Evolutionary conservation across 495 filamentous ascomycete species (phyloP).

Genomic region (Penicillium ucsense): DNA sequence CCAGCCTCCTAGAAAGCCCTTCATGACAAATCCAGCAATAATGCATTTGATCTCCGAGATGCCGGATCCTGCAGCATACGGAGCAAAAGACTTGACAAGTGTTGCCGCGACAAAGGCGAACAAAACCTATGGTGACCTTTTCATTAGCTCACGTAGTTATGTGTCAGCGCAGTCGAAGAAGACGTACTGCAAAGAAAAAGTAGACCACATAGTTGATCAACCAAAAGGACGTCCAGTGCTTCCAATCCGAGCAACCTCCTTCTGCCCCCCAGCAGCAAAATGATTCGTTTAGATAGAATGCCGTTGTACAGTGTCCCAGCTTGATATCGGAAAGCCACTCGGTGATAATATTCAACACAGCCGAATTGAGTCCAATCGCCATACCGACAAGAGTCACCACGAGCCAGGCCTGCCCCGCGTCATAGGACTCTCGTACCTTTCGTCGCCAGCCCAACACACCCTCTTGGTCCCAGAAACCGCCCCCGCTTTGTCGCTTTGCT

Average conservation of each 20-base stretch:
- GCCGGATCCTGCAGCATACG: slow-evolving; percentile 92
- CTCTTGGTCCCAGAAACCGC: slow-evolving; percentile 64
- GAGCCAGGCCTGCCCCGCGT: slow-evolving; percentile 96
- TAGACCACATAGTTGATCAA: slow-evolving; percentile 82
- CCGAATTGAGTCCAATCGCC: slow-evolving; percentile 88
- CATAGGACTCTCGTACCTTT: slow-evolving; percentile 77
- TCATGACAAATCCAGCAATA: slow-evolving; percentile 99
- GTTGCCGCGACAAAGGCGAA: slow-evolving; percentile 77
- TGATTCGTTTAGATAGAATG: slow-evolving; percentile 94
- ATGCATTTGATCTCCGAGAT: slow-evolving; percentile 99
- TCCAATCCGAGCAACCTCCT: slow-evolving; percentile 83
- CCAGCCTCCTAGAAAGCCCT: slow-evolving; percentile 89
- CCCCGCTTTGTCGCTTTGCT: slow-evolving; percentile 60
- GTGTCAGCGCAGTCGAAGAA: background rate
- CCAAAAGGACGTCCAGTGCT: slow-evolving; percentile 71
- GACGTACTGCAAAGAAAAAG: slow-evolving; percentile 71
- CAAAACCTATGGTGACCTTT: slow-evolving; percentile 43
- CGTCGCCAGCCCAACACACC: slow-evolving; percentile 72
- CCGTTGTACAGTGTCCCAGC: slow-evolving; percentile 84
- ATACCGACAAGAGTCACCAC: slow-evolving; percentile 90
- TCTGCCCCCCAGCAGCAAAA: slow-evolving; percentile 99
- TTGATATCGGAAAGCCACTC: slow-evolving; percentile 97
- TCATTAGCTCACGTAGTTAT: background rate
- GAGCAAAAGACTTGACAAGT: slow-evolving; percentile 87
- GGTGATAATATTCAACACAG: slow-evolving; percentile 88